Percentiles rank a stretch among this genome's conserved stretches.
phyloP scores from a whole-genome alignment of 768 basidiomycete species.

The Kwoniella shandongensis region DNA sequence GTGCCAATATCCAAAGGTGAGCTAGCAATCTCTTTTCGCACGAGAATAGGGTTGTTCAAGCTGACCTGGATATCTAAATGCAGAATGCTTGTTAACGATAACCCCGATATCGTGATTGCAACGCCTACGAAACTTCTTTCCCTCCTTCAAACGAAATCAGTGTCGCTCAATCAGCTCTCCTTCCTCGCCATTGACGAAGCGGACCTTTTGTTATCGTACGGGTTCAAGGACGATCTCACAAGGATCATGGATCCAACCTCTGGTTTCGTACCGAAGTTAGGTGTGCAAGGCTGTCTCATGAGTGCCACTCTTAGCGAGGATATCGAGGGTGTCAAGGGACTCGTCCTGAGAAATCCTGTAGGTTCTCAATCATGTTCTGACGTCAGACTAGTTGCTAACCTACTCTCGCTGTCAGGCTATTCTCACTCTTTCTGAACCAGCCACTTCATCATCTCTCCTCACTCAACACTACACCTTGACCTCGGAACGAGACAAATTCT shows the following conservation, averaged over 20 bases:
- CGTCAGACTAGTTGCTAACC: not conserved
- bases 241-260: slow-evolving; percentile 68
- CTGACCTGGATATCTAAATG: slow-evolving; percentile 1
- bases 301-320: slow-evolving; percentile 97
- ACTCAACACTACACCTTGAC: slow-evolving; percentile 80
- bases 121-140: slow-evolving; percentile 72
- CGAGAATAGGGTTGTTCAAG: not conserved
- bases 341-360: slow-evolving; percentile 83
- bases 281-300: slow-evolving; percentile 91
- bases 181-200: slow-evolving; percentile 96
- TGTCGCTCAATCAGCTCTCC: slow-evolving; percentile 68
- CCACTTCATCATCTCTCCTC: slow-evolving; percentile 75
- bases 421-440: slow-evolving; percentile 80
- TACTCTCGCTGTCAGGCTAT: slow-evolving; percentile 62
- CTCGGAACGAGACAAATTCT: slow-evolving; percentile 94
- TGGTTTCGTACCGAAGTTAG: slow-evolving; percentile 52
- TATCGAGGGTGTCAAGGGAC: slow-evolving; percentile 83
- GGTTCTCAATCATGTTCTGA: slow-evolving; percentile 43
- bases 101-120: slow-evolving; percentile 74
- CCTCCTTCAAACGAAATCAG: slow-evolving; percentile 68
- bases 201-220: slow-evolving; percentile 93
- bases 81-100: slow-evolving; percentile 64
- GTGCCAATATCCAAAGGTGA: slow-evolving; percentile 51
- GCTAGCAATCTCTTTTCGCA: slow-evolving; percentile 10
- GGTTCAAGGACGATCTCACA: slow-evolving; percentile 71